Percentiles rank a stretch among this genome's conserved stretches.
phyloP scores from a whole-genome alignment of 495 filamentous ascomycete genomes.

The Penicillium atrosanguineum region DNA sequence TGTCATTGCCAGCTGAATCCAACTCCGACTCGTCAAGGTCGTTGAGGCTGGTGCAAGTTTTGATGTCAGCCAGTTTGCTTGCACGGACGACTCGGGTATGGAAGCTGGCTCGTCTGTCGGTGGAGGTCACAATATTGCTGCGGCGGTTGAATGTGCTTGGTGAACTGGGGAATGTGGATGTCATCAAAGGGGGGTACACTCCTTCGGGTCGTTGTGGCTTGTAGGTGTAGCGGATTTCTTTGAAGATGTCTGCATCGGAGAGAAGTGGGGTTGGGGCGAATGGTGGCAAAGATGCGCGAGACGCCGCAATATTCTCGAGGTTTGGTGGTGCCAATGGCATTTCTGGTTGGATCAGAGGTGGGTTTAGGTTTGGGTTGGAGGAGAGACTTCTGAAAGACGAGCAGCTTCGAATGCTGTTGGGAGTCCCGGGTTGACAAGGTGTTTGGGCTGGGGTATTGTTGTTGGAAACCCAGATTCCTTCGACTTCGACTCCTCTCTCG shows the following conservation, averaged over 20 bases:
- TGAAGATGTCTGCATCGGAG: slow-evolving; percentile 8
- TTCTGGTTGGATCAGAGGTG: neutral
- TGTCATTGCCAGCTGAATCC: neutral
- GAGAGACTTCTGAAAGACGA: slow-evolving; percentile 5
- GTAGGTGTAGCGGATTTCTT: slow-evolving; percentile 8
- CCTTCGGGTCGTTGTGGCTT: slow-evolving; percentile 5
- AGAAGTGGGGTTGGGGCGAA: neutral
- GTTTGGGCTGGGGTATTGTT: slow-evolving; percentile 47
- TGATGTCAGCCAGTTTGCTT: slow-evolving; percentile 4
- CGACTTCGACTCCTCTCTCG: slow-evolving; percentile 78
- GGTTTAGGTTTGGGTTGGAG: slow-evolving; percentile 10
- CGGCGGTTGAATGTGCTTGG: slow-evolving; percentile 8
- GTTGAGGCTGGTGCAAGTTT: neutral
- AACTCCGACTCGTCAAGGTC: slow-evolving; percentile 2
- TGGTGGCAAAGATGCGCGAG: slow-evolving; percentile 1
- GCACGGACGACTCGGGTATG: slow-evolving; percentile 10
- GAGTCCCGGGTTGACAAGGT: slow-evolving; percentile 21
- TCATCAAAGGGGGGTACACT: slow-evolving; percentile 7
- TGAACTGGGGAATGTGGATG: neutral
- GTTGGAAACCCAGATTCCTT: slow-evolving; percentile 85
- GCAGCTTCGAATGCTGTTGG: neutral
- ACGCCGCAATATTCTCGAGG: neutral
- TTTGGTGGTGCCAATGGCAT: slow-evolving; percentile 1
- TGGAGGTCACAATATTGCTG: neutral
- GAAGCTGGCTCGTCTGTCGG: slow-evolving; percentile 19